Evolutionary conservation across 2,329 filamentous ascomycete genomes (phyloP), one percentile per base, ranked within the genome.

Genomic region (Colletotrichum cuscutae): DNA sequence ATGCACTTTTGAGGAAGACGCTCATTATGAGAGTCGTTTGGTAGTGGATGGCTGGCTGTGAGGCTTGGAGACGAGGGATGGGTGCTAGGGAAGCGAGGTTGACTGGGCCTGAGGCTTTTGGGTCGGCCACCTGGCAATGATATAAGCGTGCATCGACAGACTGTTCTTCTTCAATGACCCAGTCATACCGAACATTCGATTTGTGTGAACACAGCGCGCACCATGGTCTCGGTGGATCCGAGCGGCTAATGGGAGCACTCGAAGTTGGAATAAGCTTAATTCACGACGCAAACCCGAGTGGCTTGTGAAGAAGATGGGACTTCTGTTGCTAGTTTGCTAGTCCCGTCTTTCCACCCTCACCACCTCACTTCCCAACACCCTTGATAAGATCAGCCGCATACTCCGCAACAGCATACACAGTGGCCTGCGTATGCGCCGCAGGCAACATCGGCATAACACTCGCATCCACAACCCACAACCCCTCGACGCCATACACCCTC

Each of bases 401-500:
- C 71, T 83, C 82, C 8, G 78, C 78, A 4, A 79, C 74, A 11
- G 78, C 77, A 58, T 80, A 80, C 5, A 79, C 77, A 0, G 79
- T 78, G 28, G 78, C 75, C 60, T 79, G 78, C 15, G 80, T 68
- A 66, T 82, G 80, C 2, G 79, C 80, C 3, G 78, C 79, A 7
- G 79, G 79, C 32, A 82, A 75, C 19, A 82, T 66, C 0, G 81
- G 81, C 52, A 83, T 78, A 12, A 81, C 76, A 65, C 80, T 82
- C 13, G 79, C 78, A 74, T 84, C 81, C 0, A 83, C 78, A n/a
- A 84, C 77, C 24, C 82, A 78, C 37, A 84, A 68, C 7, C 77
- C 77, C 28, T 78, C 74, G 8, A 81, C 77, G 2, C 82, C 81
- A 58, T 83, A 81, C 5, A 84, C 82, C 53, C 73, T 76, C 63